Percentiles rank a stretch among this genome's conserved stretches.
These are phyloP conservation scores for Spatholobus suberectus DNA, from an alignment of 306 rosid genomes.

Conservation along the genomic window DNA sequence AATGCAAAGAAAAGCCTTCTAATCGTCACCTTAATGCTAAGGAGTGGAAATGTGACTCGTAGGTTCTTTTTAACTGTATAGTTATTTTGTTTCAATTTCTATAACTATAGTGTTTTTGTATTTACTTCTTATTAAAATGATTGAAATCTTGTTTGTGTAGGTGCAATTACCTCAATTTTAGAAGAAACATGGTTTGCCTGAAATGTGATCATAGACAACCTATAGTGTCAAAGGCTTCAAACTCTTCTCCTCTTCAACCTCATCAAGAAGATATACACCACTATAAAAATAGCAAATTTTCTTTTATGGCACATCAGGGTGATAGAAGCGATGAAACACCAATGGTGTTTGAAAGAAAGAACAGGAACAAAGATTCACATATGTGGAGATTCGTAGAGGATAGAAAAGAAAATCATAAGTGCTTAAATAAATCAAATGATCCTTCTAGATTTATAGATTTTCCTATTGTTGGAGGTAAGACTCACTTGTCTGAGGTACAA, in stretches of 20 bases:
- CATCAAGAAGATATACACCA: constrained; percentile 39
- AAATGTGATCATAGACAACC: constrained; percentile 82
- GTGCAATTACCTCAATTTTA: constrained; percentile 86
- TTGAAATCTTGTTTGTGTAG: constrained; percentile 46
- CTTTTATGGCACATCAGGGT: constrained; percentile 16
- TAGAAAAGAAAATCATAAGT: constrained; percentile 43
- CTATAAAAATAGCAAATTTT: constrained; percentile 27
- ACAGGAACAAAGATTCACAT: constrained; percentile 29
- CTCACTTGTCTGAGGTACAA: constrained; percentile 44
- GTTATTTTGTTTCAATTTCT: not conserved
- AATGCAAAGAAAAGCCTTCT: constrained; percentile 83
- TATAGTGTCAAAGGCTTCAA: constrained; percentile 50
- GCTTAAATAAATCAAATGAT: constrained; percentile 33
- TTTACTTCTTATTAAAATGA: constrained; percentile 13
- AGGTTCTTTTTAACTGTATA: constrained; percentile 40
- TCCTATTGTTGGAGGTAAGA: constrained; percentile 63
- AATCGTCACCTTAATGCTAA: constrained; percentile 77
- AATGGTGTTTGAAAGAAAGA: constrained; percentile 31
- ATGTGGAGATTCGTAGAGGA: constrained; percentile 65
- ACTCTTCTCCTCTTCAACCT: constrained; percentile 44
- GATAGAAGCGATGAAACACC: constrained; percentile 33
- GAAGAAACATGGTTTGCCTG: constrained; percentile 83
- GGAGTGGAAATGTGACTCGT: constrained; percentile 95
- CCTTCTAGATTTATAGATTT: constrained; percentile 55
- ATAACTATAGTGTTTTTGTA: not conserved